Conservation (phyloP, 768 basidiomycete species). For the Leccinum longicurvipes region DNA sequence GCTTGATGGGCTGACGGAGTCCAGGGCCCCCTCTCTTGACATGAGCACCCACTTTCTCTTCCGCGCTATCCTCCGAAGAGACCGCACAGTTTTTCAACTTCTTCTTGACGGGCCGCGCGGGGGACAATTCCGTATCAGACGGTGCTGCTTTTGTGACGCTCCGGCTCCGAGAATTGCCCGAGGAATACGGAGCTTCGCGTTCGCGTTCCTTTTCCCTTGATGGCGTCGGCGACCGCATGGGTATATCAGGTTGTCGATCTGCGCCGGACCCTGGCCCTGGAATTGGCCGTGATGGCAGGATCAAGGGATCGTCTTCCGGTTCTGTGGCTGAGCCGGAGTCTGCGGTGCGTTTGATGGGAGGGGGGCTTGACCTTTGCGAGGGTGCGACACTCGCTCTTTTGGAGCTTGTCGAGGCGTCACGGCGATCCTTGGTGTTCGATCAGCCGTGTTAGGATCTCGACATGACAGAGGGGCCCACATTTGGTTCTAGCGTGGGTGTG, state of each 20-base stretch:
- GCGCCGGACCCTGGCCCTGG: not conserved
- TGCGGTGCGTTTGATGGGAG: constrained; percentile 11
- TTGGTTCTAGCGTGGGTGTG: constrained; percentile 5
- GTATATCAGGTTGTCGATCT: constrained; percentile 14
- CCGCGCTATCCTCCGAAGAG: constrained; percentile 58
- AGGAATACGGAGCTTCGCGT: not conserved
- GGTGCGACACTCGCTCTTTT: constrained; percentile 1
- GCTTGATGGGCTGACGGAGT: constrained; percentile 70
- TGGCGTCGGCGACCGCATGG: constrained; percentile 22
- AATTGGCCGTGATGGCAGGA: not conserved
- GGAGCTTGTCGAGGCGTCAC: not conserved
- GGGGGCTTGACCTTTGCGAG: constrained; percentile 8
- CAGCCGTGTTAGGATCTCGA: constrained; percentile 4
- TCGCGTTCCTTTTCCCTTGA: constrained; percentile 8
- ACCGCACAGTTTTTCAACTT: constrained; percentile 35
- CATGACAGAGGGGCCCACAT: constrained; percentile 18
- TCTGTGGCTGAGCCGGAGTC: constrained; percentile 30
- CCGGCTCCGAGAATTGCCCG: constrained; percentile 22
- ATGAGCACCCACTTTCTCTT: constrained; percentile 44
- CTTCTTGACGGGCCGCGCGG: constrained; percentile 55
- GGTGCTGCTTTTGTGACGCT: constrained; percentile 22
- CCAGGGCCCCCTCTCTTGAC: constrained; percentile 43
- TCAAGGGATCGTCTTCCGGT: constrained; percentile 20
- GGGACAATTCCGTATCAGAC: constrained; percentile 52
- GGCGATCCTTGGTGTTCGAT: constrained; percentile 17